A percentile compares a stretch with the other conserved stretches of the same genome.
Evolutionary conservation across 1,139 yeast species (phyloP).

Genomic region (Lodderomyces theae): DNA sequence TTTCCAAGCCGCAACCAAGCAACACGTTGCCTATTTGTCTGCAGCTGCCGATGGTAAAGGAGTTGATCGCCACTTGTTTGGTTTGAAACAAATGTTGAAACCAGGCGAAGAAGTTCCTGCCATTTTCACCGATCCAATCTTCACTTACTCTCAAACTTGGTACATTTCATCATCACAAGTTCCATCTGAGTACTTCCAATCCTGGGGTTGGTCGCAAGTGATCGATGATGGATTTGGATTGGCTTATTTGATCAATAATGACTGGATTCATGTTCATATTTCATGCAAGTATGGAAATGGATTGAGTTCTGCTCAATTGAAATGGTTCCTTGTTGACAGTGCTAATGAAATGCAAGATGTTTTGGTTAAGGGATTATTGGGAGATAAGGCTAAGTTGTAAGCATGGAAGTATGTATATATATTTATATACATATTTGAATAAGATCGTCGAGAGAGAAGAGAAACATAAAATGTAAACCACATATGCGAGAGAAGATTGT

Average conservation of each 20-base stretch:
- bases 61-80: conserved; percentile 91
- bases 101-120: conserved; percentile 65
- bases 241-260: conserved; percentile 88
- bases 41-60: conserved; percentile 87
- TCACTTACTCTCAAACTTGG: conserved; percentile 78
- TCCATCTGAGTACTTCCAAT: conserved; percentile 83
- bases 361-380: conserved; percentile 42
- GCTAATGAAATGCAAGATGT: conserved; percentile 80
- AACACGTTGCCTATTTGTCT: conserved; percentile 72
- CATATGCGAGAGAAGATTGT: too few relatives aligned
- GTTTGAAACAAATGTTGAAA: conserved; percentile 70
- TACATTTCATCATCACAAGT: conserved; percentile 85
- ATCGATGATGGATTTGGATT: conserved; percentile 91
- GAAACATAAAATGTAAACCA: too few relatives aligned
- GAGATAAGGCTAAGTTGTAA: conserved; percentile 24
- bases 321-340: conserved; percentile 68
- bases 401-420: background rate
- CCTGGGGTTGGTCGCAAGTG: conserved; percentile 97
- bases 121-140: conserved; percentile 74
- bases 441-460: too few relatives aligned
- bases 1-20: conserved; percentile 69
- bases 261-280: conserved; percentile 84
- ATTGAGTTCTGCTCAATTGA: conserved; percentile 63
- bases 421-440: background rate
- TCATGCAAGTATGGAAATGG: conserved; percentile 72